These are phyloP conservation scores for Talaromyces piceae DNA, from an alignment of 2,329 filamentous ascomycete genomes.

Conservation along the genomic window DNA sequence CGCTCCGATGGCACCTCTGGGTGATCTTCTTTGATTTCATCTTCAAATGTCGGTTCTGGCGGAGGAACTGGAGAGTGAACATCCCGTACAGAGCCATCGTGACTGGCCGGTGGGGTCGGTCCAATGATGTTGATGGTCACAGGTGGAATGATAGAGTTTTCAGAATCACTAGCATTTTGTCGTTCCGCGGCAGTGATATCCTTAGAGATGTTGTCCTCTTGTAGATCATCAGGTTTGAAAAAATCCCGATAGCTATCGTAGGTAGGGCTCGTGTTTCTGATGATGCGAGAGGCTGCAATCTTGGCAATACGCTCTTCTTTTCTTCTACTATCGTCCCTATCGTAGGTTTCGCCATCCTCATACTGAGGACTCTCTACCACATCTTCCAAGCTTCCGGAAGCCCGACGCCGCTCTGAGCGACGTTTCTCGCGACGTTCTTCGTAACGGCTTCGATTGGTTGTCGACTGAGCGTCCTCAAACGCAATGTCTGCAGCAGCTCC, in stretches of 20 bases:
- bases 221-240: slow-evolving; percentile 34
- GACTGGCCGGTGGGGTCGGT: slow-evolving; percentile 50
- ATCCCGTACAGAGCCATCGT: slow-evolving; percentile 31
- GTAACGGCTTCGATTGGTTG: slow-evolving; percentile 26
- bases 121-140: slow-evolving; percentile 51
- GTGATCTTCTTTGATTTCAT: slow-evolving; percentile 23
- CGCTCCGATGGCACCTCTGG: slow-evolving; percentile 35
- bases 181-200: slow-evolving; percentile 18
- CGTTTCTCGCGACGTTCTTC: slow-evolving; percentile 32
- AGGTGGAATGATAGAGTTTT: slow-evolving; percentile 37
- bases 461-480: slow-evolving; percentile 22
- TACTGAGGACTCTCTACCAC: slow-evolving; percentile 19
- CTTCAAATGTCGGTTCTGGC: slow-evolving; percentile 25
- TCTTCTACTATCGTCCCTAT: slow-evolving; percentile 15
- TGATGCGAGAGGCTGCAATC: slow-evolving; percentile 23
- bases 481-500: slow-evolving; percentile 30
- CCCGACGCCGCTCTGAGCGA: slow-evolving; percentile 31
- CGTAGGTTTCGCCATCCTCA: slow-evolving; percentile 13
- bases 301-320: slow-evolving; percentile 20
- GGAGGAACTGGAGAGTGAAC: slow-evolving; percentile 23
- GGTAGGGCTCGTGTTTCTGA: slow-evolving; percentile 24
- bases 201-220: slow-evolving; percentile 12
- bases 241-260: slow-evolving; percentile 38
- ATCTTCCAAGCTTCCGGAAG: slow-evolving; percentile 17
- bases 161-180: slow-evolving; percentile 11